Base-by-base conservation (phyloP, 140 eudicot genomes). In the Ambrosia hybrid region DNA sequence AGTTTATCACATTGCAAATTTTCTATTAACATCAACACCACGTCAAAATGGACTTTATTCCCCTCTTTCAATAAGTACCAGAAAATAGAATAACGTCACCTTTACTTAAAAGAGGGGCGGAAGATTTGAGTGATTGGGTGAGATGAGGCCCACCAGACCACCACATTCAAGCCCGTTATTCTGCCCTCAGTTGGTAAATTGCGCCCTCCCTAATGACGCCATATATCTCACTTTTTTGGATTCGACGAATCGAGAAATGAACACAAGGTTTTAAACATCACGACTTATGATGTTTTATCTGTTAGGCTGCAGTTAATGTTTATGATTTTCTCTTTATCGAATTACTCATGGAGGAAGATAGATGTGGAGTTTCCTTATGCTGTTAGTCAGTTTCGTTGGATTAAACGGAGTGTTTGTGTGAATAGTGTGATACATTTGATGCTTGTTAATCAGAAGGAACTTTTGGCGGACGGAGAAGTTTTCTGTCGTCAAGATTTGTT, bases 341-440 rank as follows among this genome's bases (percentile, higher is more conserved):
- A 11, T 37, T 37, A 26, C 13, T 33, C 3, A 7, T 68, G 51
- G 51, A 36, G 63, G 11, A 51, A 33, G 48, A 30, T 51, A 4
- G n/a, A 51, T n/a, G 63, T 52, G 4, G 52, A 52, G 41, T 13
- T 34, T 33, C 49, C 34, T 34, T 0, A 6, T 34, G 33, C 36
- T 69, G 16, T 67, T 6, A 67, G 72, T 11, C 46, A 38, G 64
- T 3, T 41, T 41, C 21, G 4, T 36, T 36, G 73, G 73, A 36
- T 21, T 6, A 52, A 69, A 69, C 45, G 13, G 7, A 69, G 73
- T 34, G 36, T 8, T 70, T 53, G 64, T 53, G 64, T 53, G 26
- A 53, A 37, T 34, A 53, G 51, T 15, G 74, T 15, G 1, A 70
- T 53, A 37, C 37, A 70, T 37, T 36, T 70, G 52, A 70, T 70